A percentile compares a stretch with the other conserved stretches of the same genome.
Conservation (phyloP, 805 yeast species). For the Hanseniaspora taiwanica region DNA sequence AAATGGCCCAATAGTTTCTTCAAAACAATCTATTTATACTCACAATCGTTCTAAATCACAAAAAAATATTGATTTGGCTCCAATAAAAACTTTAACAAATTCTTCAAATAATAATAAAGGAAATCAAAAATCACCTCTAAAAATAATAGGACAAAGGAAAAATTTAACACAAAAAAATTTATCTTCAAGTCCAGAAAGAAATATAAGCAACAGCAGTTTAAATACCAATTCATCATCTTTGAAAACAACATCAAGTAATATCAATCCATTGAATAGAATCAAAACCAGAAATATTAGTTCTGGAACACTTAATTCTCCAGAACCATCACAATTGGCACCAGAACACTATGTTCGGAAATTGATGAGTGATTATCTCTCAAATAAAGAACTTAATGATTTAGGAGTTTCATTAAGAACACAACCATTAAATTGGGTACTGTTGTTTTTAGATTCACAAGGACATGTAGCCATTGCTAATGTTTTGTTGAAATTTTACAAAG, state of each 20-base stretch:
- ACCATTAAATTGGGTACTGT: conserved; percentile 68
- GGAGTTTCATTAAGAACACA: conserved; percentile 92
- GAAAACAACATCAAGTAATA: neutral
- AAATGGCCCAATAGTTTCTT: no score
- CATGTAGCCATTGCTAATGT: conserved; percentile 61
- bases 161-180: no score
- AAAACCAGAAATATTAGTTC: conserved; percentile 12
- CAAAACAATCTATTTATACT: conserved; percentile 4
- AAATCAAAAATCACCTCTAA: neutral
- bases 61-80: neutral
- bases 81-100: neutral
- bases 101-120: neutral
- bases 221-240: neutral
- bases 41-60: neutral
- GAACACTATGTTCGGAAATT: conserved; percentile 65
- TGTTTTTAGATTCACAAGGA: conserved; percentile 71
- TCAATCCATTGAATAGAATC: conserved; percentile 1
- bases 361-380: conserved; percentile 53
- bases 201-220: conserved; percentile 1
- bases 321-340: conserved; percentile 36
- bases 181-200: neutral
- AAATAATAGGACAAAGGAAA: neutral
- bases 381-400: conserved; percentile 62
- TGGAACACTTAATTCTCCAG: conserved; percentile 14
- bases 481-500: conserved; percentile 36